A percentile compares a stretch with the other conserved stretches of the same genome.
These are phyloP conservation scores for Boletus fagicola DNA, from an alignment of 768 basidiomycete species.

Conservation along the genomic window DNA sequence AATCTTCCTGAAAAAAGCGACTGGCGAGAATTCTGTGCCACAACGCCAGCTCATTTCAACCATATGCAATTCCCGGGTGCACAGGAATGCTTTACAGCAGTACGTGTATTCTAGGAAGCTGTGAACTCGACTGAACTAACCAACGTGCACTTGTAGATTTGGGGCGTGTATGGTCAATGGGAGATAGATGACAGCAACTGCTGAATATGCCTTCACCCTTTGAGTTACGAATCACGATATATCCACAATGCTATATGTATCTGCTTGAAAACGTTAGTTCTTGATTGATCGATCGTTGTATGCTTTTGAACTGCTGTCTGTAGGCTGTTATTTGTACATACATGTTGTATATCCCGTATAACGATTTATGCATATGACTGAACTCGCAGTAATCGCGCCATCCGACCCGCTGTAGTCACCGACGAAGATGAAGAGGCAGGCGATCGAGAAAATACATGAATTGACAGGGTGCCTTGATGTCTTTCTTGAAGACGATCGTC, in stretches of 20 bases:
- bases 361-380: no score
- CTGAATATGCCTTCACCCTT: no score
- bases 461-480: constrained; percentile 17
- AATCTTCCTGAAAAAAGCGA: constrained; percentile 26
- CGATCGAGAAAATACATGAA: constrained; percentile 42
- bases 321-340: no score
- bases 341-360: no score
- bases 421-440: neutral
- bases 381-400: no score
- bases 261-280: no score
- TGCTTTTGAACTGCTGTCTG: no score
- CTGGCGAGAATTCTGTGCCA: constrained; percentile 36
- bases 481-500: neutral
- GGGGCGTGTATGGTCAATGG: constrained; percentile 9
- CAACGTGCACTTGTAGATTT: constrained; percentile 4
- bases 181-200: no score
- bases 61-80: constrained; percentile 16
- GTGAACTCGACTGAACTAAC: neutral
- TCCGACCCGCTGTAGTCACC: constrained; percentile 11
- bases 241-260: no score
- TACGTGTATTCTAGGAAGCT: neutral
- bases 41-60: constrained; percentile 28
- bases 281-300: no score
- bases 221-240: no score
- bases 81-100: neutral